Evolutionary conservation across 257 asterid genomes (phyloP).

Genomic region (Plantago ovata): DNA sequence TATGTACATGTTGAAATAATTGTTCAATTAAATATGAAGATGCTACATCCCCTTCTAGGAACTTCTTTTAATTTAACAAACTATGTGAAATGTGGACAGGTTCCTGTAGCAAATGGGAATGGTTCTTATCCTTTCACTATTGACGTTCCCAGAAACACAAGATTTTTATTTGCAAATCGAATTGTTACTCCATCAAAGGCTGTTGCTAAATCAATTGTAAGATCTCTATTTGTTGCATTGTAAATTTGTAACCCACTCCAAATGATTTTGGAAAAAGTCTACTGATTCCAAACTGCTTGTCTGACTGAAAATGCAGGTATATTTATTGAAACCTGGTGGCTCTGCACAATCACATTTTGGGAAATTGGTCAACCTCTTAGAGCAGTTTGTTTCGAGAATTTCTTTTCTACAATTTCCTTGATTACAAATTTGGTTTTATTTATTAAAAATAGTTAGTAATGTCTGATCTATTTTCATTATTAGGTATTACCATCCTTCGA

Average conservation of each 20-base stretch:
- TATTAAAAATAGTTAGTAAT: constrained; percentile 3
- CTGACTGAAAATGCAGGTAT: constrained; percentile 64
- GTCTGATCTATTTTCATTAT: constrained; percentile 15
- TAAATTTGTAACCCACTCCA: constrained; percentile 20
- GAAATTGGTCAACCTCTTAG: constrained; percentile 88
- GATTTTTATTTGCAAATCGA: constrained; percentile 79
- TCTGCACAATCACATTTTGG: constrained; percentile 73
- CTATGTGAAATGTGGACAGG: constrained; percentile 52
- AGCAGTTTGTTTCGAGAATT: constrained; percentile 71
- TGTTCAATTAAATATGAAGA: too few species aligned
- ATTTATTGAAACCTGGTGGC: constrained; percentile 86
- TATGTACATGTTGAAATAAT: too few species aligned
- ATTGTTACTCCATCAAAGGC: constrained; percentile 76
- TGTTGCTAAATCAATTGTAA: constrained; percentile 93
- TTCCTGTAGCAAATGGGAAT: constrained; percentile 96
- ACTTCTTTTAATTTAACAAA: constrained; percentile 6
- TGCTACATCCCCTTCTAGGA: background rate
- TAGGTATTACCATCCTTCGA: constrained; percentile 99
- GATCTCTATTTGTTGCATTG: constrained; percentile 28
- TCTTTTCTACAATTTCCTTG: constrained; percentile 9
- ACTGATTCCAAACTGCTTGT: constrained; percentile 15
- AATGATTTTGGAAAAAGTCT: constrained; percentile 10
- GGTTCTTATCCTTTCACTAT: constrained; percentile 83
- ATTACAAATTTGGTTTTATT: constrained; percentile 10
- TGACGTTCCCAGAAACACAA: constrained; percentile 89